These are phyloP conservation scores for Corinectria fuckeliana DNA, from an alignment of 2,329 filamentous ascomycete genomes.

Conservation along the genomic window DNA sequence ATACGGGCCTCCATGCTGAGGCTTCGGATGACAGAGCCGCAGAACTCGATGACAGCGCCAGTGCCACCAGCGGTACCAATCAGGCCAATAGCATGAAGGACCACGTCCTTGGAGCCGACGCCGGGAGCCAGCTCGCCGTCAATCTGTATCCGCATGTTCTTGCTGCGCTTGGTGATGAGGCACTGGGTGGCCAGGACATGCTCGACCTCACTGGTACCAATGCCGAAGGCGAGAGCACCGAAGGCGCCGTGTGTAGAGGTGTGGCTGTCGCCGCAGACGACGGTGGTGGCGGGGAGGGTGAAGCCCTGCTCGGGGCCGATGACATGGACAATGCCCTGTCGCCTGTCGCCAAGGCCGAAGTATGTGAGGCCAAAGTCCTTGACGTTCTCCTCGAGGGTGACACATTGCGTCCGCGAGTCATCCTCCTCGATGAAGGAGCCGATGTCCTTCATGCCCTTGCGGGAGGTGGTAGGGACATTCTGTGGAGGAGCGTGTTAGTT, in stretches of 20 bases:
- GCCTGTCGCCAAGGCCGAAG: slow-evolving; percentile 94
- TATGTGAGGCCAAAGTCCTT: slow-evolving; percentile 96
- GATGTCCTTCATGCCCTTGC: slow-evolving; percentile 93
- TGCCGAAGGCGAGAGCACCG: slow-evolving; percentile 92
- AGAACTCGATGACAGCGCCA: slow-evolving; percentile 95
- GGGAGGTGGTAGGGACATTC: slow-evolving; percentile 92
- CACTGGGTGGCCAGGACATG: slow-evolving; percentile 97
- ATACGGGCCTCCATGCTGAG: slow-evolving; percentile 97
- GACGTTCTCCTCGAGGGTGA: slow-evolving; percentile 96
- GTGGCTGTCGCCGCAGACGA: slow-evolving; percentile 97
- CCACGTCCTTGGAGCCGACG: slow-evolving; percentile 94
- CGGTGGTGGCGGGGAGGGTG: slow-evolving; percentile 94
- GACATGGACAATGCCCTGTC: slow-evolving; percentile 97
- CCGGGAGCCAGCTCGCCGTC: slow-evolving; percentile 89
- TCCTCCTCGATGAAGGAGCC: slow-evolving; percentile 93
- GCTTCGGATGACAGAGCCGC: slow-evolving; percentile 86
- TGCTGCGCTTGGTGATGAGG: slow-evolving; percentile 91
- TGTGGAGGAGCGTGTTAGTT: slow-evolving; percentile 45
- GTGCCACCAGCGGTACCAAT: slow-evolving; percentile 97
- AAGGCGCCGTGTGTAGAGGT: slow-evolving; percentile 98
- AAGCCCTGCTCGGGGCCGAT: slow-evolving; percentile 99
- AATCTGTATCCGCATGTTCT: slow-evolving; percentile 98
- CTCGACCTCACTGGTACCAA: slow-evolving; percentile 97
- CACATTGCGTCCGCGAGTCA: slow-evolving; percentile 91
- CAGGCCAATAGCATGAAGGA: slow-evolving; percentile 89